Conservation (phyloP, 176 grass and related monocot species). For the Tuctoria greenei region DNA sequence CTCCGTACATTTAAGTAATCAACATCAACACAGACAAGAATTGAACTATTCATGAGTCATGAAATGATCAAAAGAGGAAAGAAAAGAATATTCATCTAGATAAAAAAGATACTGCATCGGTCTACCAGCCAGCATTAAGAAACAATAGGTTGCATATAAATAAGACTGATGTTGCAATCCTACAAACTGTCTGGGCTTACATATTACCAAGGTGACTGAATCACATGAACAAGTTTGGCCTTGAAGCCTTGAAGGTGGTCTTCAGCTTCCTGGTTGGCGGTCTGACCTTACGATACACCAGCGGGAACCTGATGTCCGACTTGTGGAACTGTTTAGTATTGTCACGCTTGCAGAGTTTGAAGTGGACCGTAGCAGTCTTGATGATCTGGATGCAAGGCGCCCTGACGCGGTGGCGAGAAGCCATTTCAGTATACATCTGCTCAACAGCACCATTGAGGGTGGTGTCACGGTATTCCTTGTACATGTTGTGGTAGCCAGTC, state of each 20-base stretch:
- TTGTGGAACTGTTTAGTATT: conserved; percentile 73
- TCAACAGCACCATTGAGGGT: conserved; percentile 72
- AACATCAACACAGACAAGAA: neutral
- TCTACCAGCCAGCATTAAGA: conserved; percentile 20
- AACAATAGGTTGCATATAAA: neutral
- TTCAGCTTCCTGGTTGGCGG: conserved; percentile 67
- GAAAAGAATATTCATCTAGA: neutral
- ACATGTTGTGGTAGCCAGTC: conserved; percentile 80
- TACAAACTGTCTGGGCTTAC: conserved; percentile 15
- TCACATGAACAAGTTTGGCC: conserved; percentile 72
- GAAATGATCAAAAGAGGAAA: neutral
- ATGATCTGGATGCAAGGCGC: conserved; percentile 73
- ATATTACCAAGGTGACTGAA: conserved; percentile 1
- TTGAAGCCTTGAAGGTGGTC: conserved; percentile 81
- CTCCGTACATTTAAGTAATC: neutral
- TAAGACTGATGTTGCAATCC: conserved; percentile 20
- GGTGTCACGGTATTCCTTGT: conserved; percentile 74
- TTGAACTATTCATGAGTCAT: neutral
- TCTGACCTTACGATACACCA: conserved; percentile 66
- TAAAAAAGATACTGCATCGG: conserved; percentile 12
- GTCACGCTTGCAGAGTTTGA: conserved; percentile 73
- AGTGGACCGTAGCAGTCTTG: conserved; percentile 60
- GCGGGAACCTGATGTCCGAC: conserved; percentile 56
- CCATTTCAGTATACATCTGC: conserved; percentile 79
- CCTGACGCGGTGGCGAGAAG: conserved; percentile 65